Evolutionary conservation across 495 filamentous ascomycete genomes (phyloP), one percentile per base, ranked within the genome.

Genomic region (Talaromyces adpressus): DNA sequence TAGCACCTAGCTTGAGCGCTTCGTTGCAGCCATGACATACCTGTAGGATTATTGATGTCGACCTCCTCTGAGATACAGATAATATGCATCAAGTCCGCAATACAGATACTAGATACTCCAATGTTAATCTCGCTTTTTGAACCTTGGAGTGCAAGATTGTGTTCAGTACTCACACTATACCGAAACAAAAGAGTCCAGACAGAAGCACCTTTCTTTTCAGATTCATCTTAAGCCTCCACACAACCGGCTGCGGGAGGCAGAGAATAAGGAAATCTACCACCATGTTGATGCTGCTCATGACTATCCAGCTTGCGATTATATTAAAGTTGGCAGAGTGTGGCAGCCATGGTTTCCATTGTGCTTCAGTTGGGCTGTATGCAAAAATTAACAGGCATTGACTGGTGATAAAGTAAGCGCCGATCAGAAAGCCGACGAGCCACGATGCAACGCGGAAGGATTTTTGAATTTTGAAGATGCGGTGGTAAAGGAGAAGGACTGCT

Each of bases 401-500:
- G 27, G 66, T 66, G n/a, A 79, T 51, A n/a, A 75, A 78, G 29
- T 78, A 81, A 6, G 59, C 61, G 14, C 70, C 56, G n/a, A 82
- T 73, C 8, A 81, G 69, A 16, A 67, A 52, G 11, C 72, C 71
- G n/a, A 79, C 70, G 8, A 64, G 27, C 30, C 72, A 65, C 4
- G 76, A 70, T 39, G 67, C 70, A 62, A 71, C 66, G 39, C 77
- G 74, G 62, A 81, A 79, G 36, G 52, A 34, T 18, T 53, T 65
- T 14, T 77, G 66, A 1, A 75, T 72, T 22, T 72, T 72, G 66
- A 79, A 77, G 59, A 78, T 76, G 6, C 74, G 71, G 64, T 72
- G 75, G 62, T 76, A 78, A 64, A 79, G 77, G 30, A 78, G 68
- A 18, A 78, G 70, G 56, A 78, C 74, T 25, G 73, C 73, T n/a